Conservation (phyloP, 306 rosid species). For the Citrullus colocynthis region DNA sequence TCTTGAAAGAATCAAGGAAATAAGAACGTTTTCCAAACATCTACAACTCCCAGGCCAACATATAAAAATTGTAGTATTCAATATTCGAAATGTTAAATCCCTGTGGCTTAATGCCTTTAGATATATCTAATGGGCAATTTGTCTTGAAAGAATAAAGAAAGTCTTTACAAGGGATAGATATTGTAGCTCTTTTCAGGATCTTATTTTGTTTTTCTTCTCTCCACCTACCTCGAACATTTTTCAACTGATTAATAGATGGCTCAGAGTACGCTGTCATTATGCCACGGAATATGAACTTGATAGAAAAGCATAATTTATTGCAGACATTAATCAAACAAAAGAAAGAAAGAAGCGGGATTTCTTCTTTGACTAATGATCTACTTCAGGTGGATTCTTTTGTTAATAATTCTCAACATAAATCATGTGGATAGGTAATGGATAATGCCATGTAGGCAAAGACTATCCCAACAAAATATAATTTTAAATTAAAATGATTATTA, state of each 20-base stretch:
- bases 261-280: background rate
- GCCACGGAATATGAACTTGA: background rate
- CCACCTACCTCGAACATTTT: no score
- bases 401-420: no score
- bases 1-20: background rate
- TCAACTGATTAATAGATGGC: background rate
- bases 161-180: background rate
- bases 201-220: background rate
- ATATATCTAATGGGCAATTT: background rate
- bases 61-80: background rate
- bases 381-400: no score
- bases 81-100: background rate
- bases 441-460: no score
- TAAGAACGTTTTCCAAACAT: background rate
- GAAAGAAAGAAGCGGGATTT: no score
- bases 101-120: background rate
- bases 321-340: background rate
- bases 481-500: no score
- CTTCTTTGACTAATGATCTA: no score
- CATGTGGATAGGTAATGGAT: no score
- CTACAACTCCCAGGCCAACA: background rate
- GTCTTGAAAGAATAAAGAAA: background rate
- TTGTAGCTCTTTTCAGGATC: background rate
- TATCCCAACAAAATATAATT: no score
- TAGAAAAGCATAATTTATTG: background rate